Percentiles rank a stretch among this genome's conserved stretches.
Evolutionary conservation across 148 eudicot genomes (phyloP).

Genomic region (Diospyros lotus): DNA sequence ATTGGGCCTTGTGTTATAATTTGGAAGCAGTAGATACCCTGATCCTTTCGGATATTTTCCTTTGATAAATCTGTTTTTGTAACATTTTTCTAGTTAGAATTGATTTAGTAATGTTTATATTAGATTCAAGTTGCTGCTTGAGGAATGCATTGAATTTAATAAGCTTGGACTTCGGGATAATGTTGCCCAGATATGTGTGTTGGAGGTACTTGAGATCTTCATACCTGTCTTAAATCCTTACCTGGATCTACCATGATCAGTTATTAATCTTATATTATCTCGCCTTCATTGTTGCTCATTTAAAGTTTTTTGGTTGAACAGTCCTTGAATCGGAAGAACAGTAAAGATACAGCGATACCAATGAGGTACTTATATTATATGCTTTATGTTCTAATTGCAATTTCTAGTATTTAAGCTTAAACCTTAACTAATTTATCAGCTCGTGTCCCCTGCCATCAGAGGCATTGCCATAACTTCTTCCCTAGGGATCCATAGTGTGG

Average conservation of each 20-base stretch:
- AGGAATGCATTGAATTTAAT: conserved; percentile 76
- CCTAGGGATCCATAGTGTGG: too few species aligned
- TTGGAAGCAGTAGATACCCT: not conserved
- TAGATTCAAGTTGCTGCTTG: conserved; percentile 85
- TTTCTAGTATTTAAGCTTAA: not conserved
- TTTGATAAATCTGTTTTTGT: not conserved
- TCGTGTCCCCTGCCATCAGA: too few species aligned
- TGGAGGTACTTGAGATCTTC: conserved; percentile 56
- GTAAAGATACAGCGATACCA: conserved; percentile 23
- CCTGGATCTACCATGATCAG: not conserved
- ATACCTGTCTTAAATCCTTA: conserved; percentile 7
- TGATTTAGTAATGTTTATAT: conserved; percentile 11
- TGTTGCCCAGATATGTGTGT: conserved; percentile 96
- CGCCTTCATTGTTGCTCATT: conserved; percentile 10
- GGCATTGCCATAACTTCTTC: too few species aligned
- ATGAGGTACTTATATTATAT: conserved; percentile 32
- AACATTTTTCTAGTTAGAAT: conserved; percentile 5
- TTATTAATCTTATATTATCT: not conserved
- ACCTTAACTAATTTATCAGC: not conserved
- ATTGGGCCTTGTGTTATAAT: not conserved
- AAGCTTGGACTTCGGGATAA: conserved; percentile 91
- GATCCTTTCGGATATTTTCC: not conserved
- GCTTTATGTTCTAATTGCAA: not conserved
- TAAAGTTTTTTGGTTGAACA: conserved; percentile 27
- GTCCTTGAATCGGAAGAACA: conserved; percentile 38